Evolutionary conservation across 345 rosid species (phyloP), one percentile per base, ranked within the genome.

Genomic region (Toxicodendron radicans): DNA sequence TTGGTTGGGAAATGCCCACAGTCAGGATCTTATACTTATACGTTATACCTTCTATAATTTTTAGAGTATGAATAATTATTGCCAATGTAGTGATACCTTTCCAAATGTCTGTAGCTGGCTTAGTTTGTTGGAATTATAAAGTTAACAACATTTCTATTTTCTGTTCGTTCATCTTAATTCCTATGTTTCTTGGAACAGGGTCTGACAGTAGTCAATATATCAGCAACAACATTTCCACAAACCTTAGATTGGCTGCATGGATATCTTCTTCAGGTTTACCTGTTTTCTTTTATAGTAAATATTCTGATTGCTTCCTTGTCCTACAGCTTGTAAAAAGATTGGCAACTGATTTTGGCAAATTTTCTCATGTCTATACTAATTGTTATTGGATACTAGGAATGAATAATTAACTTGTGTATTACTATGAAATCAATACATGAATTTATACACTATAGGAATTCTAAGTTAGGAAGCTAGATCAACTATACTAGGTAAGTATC

Each of bases 191-290:
- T 73, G 67, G 64, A 78, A 35, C 84, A 87, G 95, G 97, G 97
- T 73, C 82, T 90, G 73, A 83, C 85, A 2, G 92, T 90, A 58
- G 95, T 85, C 68, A 90, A 87, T 75, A 79, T 94, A 87, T 87
- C 98, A 1, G 97, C 97, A 52, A 94, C 94, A 60, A 89, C 97
- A 52, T 92, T 94, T 83, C 94, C 98, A 0, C 97, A 91, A 80
- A 91, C 96, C 24, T 75, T 93, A 67, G 98, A 93, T 79, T 83
- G 86, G 82, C 88, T 93, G 81, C 98, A 93, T 52, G 86, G 87
- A 73, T 81, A 91, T 87, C 93, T 93, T 83, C 96, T 95, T 80
- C 96, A 95, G 97, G 99, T 95, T 82, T 57, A 23, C 3, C 68
- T 63, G 10, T 61, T 38, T 20, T 20, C 43, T 38, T 51, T 51